These are phyloP conservation scores for Boechera stricta DNA, from an alignment of 345 rosid genomes.

Conservation along the genomic window DNA sequence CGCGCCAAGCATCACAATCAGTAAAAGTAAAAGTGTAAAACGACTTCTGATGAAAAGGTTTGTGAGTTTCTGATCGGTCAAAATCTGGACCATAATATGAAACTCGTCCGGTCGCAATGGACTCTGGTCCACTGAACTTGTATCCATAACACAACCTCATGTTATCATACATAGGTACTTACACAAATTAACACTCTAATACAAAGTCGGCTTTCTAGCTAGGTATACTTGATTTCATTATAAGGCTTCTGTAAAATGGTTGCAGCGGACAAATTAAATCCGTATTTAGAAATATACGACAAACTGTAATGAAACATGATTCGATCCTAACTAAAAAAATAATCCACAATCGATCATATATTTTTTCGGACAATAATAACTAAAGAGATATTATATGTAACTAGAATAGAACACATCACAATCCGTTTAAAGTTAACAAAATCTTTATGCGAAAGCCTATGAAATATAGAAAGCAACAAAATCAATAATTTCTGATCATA, in stretches of 20 bases:
- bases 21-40: slow-evolving; percentile 20
- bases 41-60: slow-evolving; percentile 45
- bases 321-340: not conserved
- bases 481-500: not conserved
- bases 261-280: not conserved
- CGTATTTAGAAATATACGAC: no score
- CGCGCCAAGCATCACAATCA: slow-evolving; percentile 39
- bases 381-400: not conserved
- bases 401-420: not conserved
- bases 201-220: not conserved
- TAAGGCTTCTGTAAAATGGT: not conserved
- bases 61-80: slow-evolving; percentile 42
- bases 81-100: slow-evolving; percentile 46
- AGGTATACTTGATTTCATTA: not conserved
- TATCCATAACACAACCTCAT: not conserved
- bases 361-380: not conserved
- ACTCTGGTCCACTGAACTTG: slow-evolving; percentile 53
- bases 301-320: not conserved
- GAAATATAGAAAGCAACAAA: not conserved
- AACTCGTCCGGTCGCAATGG: slow-evolving; percentile 46
- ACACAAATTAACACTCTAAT: not conserved
- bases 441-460: not conserved
- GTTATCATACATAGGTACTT: not conserved
- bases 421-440: not conserved
- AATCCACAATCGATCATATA: not conserved